Evolutionary conservation across 1,139 yeast species (phyloP).

Genomic region (Scheffersomyces quercinus): DNA sequence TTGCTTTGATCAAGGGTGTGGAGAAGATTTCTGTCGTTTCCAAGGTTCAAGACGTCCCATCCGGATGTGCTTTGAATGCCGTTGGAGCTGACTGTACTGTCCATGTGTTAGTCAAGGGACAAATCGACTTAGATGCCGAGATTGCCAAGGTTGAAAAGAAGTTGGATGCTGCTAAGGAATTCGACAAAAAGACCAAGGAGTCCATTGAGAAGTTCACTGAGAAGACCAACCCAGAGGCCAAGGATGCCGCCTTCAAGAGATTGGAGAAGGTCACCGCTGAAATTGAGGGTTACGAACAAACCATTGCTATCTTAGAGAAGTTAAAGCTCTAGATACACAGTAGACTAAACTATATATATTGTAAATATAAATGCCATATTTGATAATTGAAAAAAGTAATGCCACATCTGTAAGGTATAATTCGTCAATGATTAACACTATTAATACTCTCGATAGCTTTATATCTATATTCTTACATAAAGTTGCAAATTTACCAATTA

Average conservation of each 20-base stretch:
- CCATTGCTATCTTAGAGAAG: constrained; percentile 73
- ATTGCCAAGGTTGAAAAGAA: constrained; percentile 79
- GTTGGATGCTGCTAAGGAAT: constrained; percentile 62
- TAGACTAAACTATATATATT: not conserved
- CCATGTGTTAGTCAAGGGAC: constrained; percentile 90
- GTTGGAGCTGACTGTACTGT: constrained; percentile 82
- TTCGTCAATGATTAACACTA: too few species aligned
- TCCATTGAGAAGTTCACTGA: constrained; percentile 71
- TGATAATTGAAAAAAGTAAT: too few species aligned
- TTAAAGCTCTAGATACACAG: constrained; percentile 52
- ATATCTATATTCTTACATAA: too few species aligned
- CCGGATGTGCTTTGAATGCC: constrained; percentile 86
- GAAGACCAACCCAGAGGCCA: constrained; percentile 82
- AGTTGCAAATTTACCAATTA: too few species aligned
- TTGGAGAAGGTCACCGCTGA: constrained; percentile 78
- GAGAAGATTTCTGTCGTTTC: constrained; percentile 66
- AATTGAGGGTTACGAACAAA: constrained; percentile 79
- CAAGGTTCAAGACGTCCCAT: constrained; percentile 59
- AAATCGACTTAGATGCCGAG: constrained; percentile 89
- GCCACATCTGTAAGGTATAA: too few species aligned
- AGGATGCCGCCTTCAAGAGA: constrained; percentile 70
- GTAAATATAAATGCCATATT: not conserved
- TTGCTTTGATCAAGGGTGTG: constrained; percentile 89
- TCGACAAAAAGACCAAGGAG: constrained; percentile 38
- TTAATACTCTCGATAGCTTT: too few species aligned